Evolutionary conservation across 2,329 filamentous ascomycete species (phyloP).

Genomic region (Alternaria alternata): DNA sequence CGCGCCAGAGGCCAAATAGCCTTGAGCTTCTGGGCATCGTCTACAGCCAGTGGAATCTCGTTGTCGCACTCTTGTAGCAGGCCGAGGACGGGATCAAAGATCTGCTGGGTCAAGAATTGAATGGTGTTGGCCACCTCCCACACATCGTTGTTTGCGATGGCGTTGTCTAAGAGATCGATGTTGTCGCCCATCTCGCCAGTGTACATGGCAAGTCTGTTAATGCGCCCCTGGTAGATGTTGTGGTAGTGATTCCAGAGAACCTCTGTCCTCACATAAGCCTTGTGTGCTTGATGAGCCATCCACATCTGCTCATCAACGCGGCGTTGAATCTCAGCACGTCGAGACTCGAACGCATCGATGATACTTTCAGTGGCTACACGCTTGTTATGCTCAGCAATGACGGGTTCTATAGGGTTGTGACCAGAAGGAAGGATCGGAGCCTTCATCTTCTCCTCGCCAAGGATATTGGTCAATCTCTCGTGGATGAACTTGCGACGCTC

Average conservation of each 20-base stretch:
- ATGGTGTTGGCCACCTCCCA: not conserved
- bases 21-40: conserved; percentile 9
- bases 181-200: conserved; percentile 1
- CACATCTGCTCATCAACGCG: conserved; percentile 1
- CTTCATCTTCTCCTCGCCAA: conserved; percentile 14
- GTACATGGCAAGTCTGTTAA: conserved; percentile 8
- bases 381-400: conserved; percentile 12
- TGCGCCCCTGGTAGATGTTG: conserved; percentile 1
- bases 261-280: not conserved
- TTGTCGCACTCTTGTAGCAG: conserved; percentile 5
- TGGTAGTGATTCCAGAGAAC: not conserved
- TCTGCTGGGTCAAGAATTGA: not conserved
- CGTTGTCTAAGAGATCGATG: not conserved
- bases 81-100: conserved; percentile 5
- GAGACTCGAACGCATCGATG: not conserved
- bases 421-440: conserved; percentile 11
- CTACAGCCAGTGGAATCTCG: conserved; percentile 13
- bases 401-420: conserved; percentile 8
- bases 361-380: not conserved
- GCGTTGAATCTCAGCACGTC: not conserved
- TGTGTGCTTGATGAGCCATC: not conserved
- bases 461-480: conserved; percentile 3
- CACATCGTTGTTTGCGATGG: not conserved
- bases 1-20: conserved; percentile 5
- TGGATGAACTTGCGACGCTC: conserved; percentile 8